A percentile compares a stretch with the other conserved stretches of the same genome.
phyloP scores from a whole-genome alignment of 2,329 filamentous ascomycete genomes.

The Epichloe aotearoae region DNA sequence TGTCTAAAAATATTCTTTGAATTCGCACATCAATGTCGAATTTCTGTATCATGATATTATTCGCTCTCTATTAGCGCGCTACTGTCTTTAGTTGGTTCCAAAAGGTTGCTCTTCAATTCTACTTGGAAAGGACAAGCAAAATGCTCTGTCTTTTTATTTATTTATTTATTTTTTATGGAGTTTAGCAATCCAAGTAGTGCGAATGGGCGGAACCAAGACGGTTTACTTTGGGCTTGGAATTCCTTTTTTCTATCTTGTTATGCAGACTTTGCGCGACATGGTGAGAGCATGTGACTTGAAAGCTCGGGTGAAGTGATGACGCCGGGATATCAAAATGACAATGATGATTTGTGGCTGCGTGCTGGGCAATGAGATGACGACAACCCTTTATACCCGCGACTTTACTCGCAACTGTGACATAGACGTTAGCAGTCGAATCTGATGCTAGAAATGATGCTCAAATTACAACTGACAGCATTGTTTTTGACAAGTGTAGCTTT shows the following conservation, averaged over 20 bases:
- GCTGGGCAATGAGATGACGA: background rate
- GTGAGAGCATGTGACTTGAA: background rate
- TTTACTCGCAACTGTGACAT: background rate
- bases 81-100: background rate
- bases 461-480: too few relatives aligned
- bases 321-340: background rate
- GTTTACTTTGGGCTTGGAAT: background rate
- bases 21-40: too few relatives aligned
- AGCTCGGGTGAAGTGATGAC: background rate
- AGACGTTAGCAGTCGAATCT: too few relatives aligned
- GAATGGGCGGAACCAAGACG: background rate
- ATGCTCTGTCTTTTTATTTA: background rate
- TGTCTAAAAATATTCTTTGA: too few relatives aligned
- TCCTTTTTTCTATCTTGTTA: background rate
- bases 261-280: background rate
- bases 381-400: background rate
- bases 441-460: too few relatives aligned
- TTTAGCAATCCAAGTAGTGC: background rate
- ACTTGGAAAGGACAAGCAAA: background rate
- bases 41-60: too few relatives aligned
- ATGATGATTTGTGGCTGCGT: background rate
- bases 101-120: background rate
- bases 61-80: too few relatives aligned
- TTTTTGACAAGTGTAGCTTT: too few relatives aligned
- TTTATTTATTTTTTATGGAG: background rate